A percentile compares a stretch with the other conserved stretches of the same genome.
phyloP scores from a whole-genome alignment of 2,329 filamentous ascomycete species.

The Botryosphaeria dothidea region DNA sequence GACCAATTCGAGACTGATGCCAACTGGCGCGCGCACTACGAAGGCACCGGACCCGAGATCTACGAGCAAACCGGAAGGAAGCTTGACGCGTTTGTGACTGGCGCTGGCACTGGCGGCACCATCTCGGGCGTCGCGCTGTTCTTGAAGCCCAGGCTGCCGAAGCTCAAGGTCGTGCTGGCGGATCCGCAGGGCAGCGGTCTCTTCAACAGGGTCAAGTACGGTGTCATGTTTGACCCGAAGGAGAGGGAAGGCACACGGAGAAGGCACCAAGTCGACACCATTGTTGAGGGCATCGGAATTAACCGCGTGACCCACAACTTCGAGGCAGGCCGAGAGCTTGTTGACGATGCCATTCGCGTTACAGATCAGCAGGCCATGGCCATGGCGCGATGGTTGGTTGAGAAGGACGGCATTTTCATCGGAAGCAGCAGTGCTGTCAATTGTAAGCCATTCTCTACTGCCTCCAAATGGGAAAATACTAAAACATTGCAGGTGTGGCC shows the following conservation, averaged over 20 bases:
- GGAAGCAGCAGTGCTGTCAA: conserved; percentile 98
- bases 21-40: conserved; percentile 84
- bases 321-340: conserved; percentile 77
- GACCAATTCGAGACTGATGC: conserved; percentile 93
- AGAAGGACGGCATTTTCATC: conserved; percentile 91
- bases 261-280: conserved; percentile 88
- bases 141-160: conserved; percentile 71
- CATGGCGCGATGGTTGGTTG: conserved; percentile 96
- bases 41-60: conserved; percentile 87
- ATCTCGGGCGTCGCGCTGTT: conserved; percentile 83
- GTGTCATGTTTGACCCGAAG: conserved; percentile 90
- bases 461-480: neutral
- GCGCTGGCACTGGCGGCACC: conserved; percentile 92
- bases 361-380: conserved; percentile 83
- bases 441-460: conserved; percentile 53
- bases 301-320: conserved; percentile 95
- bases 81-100: conserved; percentile 86
- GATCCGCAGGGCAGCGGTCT: conserved; percentile 94
- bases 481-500: conserved; percentile 54
- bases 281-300: conserved; percentile 94
- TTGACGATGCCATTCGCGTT: conserved; percentile 88
- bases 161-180: conserved; percentile 74
- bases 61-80: conserved; percentile 71
- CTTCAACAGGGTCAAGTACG: conserved; percentile 87
- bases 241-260: conserved; percentile 90